These are phyloP conservation scores for Vaccinium macrocarpon DNA, from an alignment of 148 eudicot genomes.

Conservation along the genomic window DNA sequence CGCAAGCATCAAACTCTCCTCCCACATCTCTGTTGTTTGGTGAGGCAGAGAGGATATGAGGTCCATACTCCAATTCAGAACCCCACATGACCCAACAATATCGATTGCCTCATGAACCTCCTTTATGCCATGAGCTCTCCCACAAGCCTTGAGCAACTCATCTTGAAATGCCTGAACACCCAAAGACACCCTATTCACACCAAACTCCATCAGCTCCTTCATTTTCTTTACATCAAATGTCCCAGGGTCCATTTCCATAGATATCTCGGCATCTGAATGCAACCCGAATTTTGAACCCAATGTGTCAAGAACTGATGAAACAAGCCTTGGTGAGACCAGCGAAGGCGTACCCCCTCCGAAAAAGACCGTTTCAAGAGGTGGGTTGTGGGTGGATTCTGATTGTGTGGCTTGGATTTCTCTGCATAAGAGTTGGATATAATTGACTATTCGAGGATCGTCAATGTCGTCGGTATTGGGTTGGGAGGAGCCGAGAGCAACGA, in stretches of 20 bases:
- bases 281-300: slow-evolving; percentile 59
- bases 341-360: slow-evolving; percentile 98
- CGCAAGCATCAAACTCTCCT: slow-evolving; percentile 68
- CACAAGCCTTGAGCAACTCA: slow-evolving; percentile 80
- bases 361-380: slow-evolving; percentile 84
- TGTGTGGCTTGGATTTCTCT: slow-evolving; percentile 67
- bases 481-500: slow-evolving; percentile 77
- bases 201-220: slow-evolving; percentile 58
- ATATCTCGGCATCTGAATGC: slow-evolving; percentile 61
- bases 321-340: slow-evolving; percentile 77
- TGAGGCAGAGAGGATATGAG: slow-evolving; percentile 92
- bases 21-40: slow-evolving; percentile 88
- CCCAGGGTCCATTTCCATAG: slow-evolving; percentile 98
- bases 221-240: slow-evolving; percentile 64
- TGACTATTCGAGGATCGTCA: slow-evolving; percentile 63
- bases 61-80: slow-evolving; percentile 92
- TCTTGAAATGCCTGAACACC: slow-evolving; percentile 96
- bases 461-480: slow-evolving; percentile 21
- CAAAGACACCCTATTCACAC: slow-evolving; percentile 87
- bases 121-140: slow-evolving; percentile 80
- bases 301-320: slow-evolving; percentile 50
- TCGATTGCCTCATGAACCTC: slow-evolving; percentile 79
- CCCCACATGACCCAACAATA: slow-evolving; percentile 60
- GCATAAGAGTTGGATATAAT: slow-evolving; percentile 55
- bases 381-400: slow-evolving; percentile 35